Evolutionary conservation across 257 asterid species (phyloP).

Genomic region (Phtheirospermum japonicum): DNA sequence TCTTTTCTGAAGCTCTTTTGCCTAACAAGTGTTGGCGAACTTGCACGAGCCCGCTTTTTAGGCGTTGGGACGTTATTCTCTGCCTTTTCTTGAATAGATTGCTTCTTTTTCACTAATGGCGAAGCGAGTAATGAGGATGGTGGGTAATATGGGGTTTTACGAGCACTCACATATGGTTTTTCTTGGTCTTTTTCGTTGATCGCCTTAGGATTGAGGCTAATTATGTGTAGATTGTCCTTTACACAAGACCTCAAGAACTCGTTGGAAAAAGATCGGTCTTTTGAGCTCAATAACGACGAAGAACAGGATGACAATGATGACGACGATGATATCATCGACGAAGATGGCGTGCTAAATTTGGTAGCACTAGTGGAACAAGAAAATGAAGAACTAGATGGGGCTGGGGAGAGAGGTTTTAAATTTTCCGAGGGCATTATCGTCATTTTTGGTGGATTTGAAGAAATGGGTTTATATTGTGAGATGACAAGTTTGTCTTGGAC

Average conservation of each 20-base stretch:
- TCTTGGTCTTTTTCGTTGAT: slow-evolving; percentile 9
- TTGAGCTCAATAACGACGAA: slow-evolving; percentile 30
- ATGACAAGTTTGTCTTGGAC: slow-evolving; percentile 64
- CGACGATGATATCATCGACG: slow-evolving; percentile 21
- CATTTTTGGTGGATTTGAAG: slow-evolving; percentile 26
- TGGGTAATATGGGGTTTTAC: neutral
- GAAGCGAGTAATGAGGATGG: neutral
- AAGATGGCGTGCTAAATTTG: slow-evolving; percentile 35
- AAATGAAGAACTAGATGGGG: slow-evolving; percentile 37
- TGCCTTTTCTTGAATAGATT: too few relatives aligned
- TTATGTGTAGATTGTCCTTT: slow-evolving; percentile 57
- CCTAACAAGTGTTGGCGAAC: slow-evolving; percentile 51
- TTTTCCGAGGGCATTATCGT: slow-evolving; percentile 20
- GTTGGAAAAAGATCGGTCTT: slow-evolving; percentile 61
- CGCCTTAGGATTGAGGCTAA: slow-evolving; percentile 26
- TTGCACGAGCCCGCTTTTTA: slow-evolving; percentile 57
- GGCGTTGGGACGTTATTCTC: slow-evolving; percentile 26
- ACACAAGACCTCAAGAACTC: slow-evolving; percentile 61
- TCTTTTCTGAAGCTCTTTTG: slow-evolving; percentile 72
- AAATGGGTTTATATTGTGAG: slow-evolving; percentile 41
- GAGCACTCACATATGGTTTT: neutral
- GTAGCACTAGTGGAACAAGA: slow-evolving; percentile 36
- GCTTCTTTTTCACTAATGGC: neutral
- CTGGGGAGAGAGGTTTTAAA: slow-evolving; percentile 36
- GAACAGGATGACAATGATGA: slow-evolving; percentile 31